A percentile compares a stretch with the other conserved stretches of the same genome.
Evolutionary conservation across 148 eudicot species (phyloP).

Genomic region (Persicaria tinctoria): DNA sequence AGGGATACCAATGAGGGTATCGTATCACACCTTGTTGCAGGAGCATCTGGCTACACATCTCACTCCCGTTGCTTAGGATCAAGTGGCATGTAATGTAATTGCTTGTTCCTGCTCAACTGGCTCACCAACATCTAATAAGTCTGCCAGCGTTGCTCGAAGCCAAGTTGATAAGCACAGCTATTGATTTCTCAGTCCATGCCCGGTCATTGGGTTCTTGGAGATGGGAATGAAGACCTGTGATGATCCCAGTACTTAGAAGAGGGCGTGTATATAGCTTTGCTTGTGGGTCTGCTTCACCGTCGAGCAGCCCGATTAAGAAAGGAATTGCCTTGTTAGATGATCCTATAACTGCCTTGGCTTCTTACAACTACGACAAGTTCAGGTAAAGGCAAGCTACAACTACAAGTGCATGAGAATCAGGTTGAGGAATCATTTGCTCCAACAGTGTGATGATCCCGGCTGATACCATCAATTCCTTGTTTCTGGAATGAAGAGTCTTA

Average conservation of each 20-base stretch:
- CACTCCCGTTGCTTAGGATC: slow-evolving; percentile 62
- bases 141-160: slow-evolving; percentile 44
- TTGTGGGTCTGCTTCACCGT: slow-evolving; percentile 39
- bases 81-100: slow-evolving; percentile 66
- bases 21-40: slow-evolving; percentile 96
- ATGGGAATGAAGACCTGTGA: slow-evolving; percentile 43
- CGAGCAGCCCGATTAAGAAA: slow-evolving; percentile 53
- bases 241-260: slow-evolving; percentile 58
- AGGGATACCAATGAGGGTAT: slow-evolving; percentile 84
- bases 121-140: slow-evolving; percentile 68
- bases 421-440: slow-evolving; percentile 49
- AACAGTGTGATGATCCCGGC: slow-evolving; percentile 61
- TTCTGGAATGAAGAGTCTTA: slow-evolving; percentile 36
- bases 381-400: slow-evolving; percentile 59
- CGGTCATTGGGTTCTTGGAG: slow-evolving; percentile 40
- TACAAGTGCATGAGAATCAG: slow-evolving; percentile 46
- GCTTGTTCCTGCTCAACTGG: slow-evolving; percentile 88
- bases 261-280: slow-evolving; percentile 52
- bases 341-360: slow-evolving; percentile 84
- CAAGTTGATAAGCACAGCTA: slow-evolving; percentile 75
- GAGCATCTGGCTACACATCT: slow-evolving; percentile 75
- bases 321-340: slow-evolving; percentile 62
- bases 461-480: slow-evolving; percentile 81
- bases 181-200: slow-evolving; percentile 73
- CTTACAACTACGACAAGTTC: slow-evolving; percentile 80